Base-by-base conservation (phyloP, 495 filamentous ascomycete species). In the Aspergillus ellipticus region DNA sequence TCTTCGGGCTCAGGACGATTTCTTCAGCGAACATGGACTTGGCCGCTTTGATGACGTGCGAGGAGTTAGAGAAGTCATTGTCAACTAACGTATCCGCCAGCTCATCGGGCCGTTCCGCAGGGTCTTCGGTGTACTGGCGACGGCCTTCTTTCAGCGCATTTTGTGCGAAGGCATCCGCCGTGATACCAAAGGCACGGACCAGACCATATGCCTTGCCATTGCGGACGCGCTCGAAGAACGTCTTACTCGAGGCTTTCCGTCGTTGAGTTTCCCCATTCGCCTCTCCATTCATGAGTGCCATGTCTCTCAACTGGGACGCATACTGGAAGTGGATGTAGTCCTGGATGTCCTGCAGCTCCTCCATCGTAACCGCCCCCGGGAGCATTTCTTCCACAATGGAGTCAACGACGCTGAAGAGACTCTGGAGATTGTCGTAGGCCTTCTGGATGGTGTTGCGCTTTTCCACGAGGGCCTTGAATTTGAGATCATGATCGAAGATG, bases 251-350 rank as follows among this genome's bases (percentile, higher is more conserved):
- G n/a, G 91, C 86, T 7, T 95, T 90, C 17, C 89, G 87, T 24
- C 92, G 88, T 57, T 91, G 90, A 0, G 66, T 52, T 52, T 74
- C 72, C n/a, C 73, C 73, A 24, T 65, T 74, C 17, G 58, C 43
- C 20, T 79, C 55, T 42, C 84, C 84, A 54, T 88, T 88, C 48
- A 81, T 72, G 28, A 66, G 20, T 7, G 83, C 75, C 43, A 89
- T 61, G 58, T 97, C 92, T 61, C 89, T 90, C 33, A 97, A 73
- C 61, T 92, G 81, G 5, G 86, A 75, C 17, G 89, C 84, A 62
- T 97, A 96, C 60, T 92, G 90, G 73, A 97, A 98, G 70, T 97
- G 89, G 51, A 98, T 77, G 63, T 97, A 97, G 59, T 98, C 94
- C 63, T 97, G 92, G 15, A 98, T 71, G 70, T 98, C 94, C 66